Conservation (phyloP, 768 basidiomycete genomes). For the Termitomyces sp. region DNA sequence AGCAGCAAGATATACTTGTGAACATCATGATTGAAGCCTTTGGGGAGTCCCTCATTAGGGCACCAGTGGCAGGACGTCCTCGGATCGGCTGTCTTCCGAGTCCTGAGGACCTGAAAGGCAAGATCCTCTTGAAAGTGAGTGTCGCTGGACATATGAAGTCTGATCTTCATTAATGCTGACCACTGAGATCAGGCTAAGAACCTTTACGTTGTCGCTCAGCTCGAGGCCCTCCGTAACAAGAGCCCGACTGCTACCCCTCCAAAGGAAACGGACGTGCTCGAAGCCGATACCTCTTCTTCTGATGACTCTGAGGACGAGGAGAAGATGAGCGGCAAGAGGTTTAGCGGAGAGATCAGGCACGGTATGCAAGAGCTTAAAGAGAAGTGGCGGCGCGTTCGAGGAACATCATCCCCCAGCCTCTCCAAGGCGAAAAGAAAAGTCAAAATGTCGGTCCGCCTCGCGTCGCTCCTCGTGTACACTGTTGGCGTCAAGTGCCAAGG, state of each 20-base stretch:
- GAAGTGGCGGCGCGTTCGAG: slow-evolving; percentile 22
- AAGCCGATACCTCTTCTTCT: slow-evolving; percentile 20
- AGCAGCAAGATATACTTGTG: slow-evolving; percentile 78
- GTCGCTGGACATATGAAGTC: background rate
- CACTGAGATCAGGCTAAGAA: slow-evolving; percentile 59
- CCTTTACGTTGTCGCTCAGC: slow-evolving; percentile 45
- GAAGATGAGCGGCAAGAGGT: background rate
- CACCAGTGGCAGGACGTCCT: slow-evolving; percentile 36
- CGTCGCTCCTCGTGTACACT: slow-evolving; percentile 83
- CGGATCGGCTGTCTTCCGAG: slow-evolving; percentile 65
- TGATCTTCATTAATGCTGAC: background rate
- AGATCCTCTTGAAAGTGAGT: slow-evolving; percentile 77
- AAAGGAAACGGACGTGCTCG: slow-evolving; percentile 16
- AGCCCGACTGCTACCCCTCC: slow-evolving; percentile 10
- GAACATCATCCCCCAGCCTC: background rate
- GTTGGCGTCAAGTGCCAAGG: slow-evolving; percentile 94
- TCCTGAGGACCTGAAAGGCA: slow-evolving; percentile 74
- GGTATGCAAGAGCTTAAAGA: slow-evolving; percentile 19
- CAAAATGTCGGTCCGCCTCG: slow-evolving; percentile 73
- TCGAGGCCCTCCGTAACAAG: slow-evolving; percentile 48
- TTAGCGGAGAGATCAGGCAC: slow-evolving; percentile 13
- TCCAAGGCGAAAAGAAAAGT: slow-evolving; percentile 33
- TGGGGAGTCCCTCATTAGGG: slow-evolving; percentile 35
- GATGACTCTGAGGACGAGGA: slow-evolving; percentile 18
- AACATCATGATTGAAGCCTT: slow-evolving; percentile 60